A percentile compares a stretch with the other conserved stretches of the same genome.
Evolutionary conservation across 78 protist species (phyloP).

Genomic region (Cavenderia fasciculata): DNA sequence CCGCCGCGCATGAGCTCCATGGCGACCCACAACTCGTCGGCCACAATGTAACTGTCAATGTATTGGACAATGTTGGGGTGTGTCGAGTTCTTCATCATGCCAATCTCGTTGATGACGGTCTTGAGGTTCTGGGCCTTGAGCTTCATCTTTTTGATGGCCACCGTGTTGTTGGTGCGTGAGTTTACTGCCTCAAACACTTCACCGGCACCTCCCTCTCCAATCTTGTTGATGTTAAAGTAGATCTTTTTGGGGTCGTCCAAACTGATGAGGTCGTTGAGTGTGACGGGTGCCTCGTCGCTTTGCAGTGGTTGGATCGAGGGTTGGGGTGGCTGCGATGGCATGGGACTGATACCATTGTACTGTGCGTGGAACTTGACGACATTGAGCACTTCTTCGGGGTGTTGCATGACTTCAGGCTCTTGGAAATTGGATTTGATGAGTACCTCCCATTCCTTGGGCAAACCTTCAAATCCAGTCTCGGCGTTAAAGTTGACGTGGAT

Average conservation of each 20-base stretch:
- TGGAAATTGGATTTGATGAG: slow-evolving; percentile 80
- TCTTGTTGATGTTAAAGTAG: slow-evolving; percentile 81
- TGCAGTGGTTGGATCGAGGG: neutral
- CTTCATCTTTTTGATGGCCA: slow-evolving; percentile 86
- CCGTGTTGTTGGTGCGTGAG: slow-evolving; percentile 40
- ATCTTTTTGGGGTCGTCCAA: slow-evolving; percentile 80
- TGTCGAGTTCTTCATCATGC: slow-evolving; percentile 78
- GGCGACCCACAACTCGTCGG: slow-evolving; percentile 82
- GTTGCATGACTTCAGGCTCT: slow-evolving; percentile 79
- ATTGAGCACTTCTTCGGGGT: slow-evolving; percentile 75
- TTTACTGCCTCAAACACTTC: slow-evolving; percentile 78
- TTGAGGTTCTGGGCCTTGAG: slow-evolving; percentile 69
- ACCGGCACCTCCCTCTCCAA: slow-evolving; percentile 89
- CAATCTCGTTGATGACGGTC: slow-evolving; percentile 78
- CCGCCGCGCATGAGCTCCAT: slow-evolving; percentile 88
- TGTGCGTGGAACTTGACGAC: slow-evolving; percentile 80
- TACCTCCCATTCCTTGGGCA: slow-evolving; percentile 81
- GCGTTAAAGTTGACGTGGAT: slow-evolving; percentile 81
- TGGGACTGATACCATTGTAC: slow-evolving; percentile 15
- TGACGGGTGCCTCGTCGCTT: slow-evolving; percentile 42
- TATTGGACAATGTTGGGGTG: slow-evolving; percentile 83
- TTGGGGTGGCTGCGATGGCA: neutral
- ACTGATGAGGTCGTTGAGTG: slow-evolving; percentile 66
- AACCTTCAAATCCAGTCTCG: slow-evolving; percentile 77
- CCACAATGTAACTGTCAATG: slow-evolving; percentile 78